These are phyloP conservation scores for Tolypocladium tundrense DNA, from an alignment of 2,329 filamentous ascomycete genomes.

Conservation along the genomic window DNA sequence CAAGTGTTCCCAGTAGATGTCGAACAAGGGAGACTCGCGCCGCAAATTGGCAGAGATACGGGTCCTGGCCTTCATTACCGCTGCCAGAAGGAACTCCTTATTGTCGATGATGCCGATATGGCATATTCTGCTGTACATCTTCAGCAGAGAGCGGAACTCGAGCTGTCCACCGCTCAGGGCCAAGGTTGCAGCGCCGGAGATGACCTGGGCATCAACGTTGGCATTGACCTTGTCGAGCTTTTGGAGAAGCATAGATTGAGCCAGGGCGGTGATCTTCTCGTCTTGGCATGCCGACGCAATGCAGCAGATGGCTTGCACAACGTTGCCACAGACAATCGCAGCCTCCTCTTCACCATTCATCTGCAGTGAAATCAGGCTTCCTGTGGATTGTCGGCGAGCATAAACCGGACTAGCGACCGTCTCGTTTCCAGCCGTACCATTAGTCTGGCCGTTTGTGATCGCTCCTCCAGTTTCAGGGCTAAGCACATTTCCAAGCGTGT, in stretches of 20 bases:
- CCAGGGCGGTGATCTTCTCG: slow-evolving; percentile 84
- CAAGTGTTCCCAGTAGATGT: slow-evolving; percentile 73
- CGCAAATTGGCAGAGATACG: slow-evolving; percentile 63
- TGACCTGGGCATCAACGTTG: slow-evolving; percentile 73
- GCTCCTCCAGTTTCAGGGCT: slow-evolving; percentile 56
- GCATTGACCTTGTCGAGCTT: slow-evolving; percentile 81
- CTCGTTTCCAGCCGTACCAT: slow-evolving; percentile 30
- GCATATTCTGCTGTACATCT: slow-evolving; percentile 67
- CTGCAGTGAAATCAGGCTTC: slow-evolving; percentile 71
- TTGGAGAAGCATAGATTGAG: slow-evolving; percentile 92
- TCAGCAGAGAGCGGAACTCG: slow-evolving; percentile 79
- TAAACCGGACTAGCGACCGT: slow-evolving; percentile 35
- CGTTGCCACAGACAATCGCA: slow-evolving; percentile 66
- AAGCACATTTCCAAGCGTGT: slow-evolving; percentile 90
- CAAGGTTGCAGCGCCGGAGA: slow-evolving; percentile 69
- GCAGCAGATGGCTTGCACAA: slow-evolving; percentile 92
- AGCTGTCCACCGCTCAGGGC: slow-evolving; percentile 66
- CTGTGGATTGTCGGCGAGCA: slow-evolving; percentile 47
- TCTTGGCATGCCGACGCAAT: slow-evolving; percentile 75
- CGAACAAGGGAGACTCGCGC: slow-evolving; percentile 63
- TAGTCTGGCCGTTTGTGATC: slow-evolving; percentile 40
- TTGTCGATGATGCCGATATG: slow-evolving; percentile 63
- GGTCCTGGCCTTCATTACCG: slow-evolving; percentile 69
- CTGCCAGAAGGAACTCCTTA: slow-evolving; percentile 56
- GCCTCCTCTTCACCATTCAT: slow-evolving; percentile 70